phyloP scores from a whole-genome alignment of 2,329 filamentous ascomycete genomes.

The Fusarium beomiforme region DNA sequence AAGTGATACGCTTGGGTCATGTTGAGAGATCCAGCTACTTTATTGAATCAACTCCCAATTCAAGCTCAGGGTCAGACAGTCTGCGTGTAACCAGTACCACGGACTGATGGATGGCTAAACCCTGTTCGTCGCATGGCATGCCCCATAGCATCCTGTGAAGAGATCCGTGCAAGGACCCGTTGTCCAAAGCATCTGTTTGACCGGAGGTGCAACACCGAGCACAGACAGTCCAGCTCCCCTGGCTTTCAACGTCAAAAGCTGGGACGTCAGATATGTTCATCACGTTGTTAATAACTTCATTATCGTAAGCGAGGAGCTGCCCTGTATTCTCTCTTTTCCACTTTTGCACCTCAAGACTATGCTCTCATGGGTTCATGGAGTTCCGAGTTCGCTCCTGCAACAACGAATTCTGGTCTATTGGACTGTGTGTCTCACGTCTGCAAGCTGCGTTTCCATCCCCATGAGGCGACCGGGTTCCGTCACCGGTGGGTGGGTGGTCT shows the following conservation, averaged over 20 bases:
- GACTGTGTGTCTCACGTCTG: background rate
- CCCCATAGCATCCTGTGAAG: conserved; percentile 20
- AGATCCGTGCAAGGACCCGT: conserved; percentile 31
- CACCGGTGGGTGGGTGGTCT: conserved; percentile 21
- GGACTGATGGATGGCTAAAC: conserved; percentile 34
- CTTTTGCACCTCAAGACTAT: background rate
- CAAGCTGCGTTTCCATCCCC: background rate
- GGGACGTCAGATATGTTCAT: conserved; percentile 1
- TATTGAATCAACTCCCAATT: background rate
- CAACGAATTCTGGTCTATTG: background rate
- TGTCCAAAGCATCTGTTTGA: conserved; percentile 6
- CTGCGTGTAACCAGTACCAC: conserved; percentile 29
- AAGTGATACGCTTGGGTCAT: background rate
- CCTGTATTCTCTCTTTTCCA: conserved; percentile 7
- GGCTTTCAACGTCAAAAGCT: conserved; percentile 12
- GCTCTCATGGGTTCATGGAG: background rate
- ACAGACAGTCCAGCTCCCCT: conserved; percentile 12
- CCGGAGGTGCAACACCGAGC: conserved; percentile 33
- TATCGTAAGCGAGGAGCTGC: background rate
- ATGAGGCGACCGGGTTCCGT: conserved; percentile 6
- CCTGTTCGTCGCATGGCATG: conserved; percentile 38
- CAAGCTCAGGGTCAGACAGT: conserved; percentile 5
- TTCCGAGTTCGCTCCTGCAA: background rate
- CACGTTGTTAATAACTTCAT: conserved; percentile 12
- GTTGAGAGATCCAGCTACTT: background rate